Percentiles rank a stretch among this genome's conserved stretches.
Conservation (phyloP, 2,329 filamentous ascomycete genomes). For the Parastagonospora nodorum region DNA sequence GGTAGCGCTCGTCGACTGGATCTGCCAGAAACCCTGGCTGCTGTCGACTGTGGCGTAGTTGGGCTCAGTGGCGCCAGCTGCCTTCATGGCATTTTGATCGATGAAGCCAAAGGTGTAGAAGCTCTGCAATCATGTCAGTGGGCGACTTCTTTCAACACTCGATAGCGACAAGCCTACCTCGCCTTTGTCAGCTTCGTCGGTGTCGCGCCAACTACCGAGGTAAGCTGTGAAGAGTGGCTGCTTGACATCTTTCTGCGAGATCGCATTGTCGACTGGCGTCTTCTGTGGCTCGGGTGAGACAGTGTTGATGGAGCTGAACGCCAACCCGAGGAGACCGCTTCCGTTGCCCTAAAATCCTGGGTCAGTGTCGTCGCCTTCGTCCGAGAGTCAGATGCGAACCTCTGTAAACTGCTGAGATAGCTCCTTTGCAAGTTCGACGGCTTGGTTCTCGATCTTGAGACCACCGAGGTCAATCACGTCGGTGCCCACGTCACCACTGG, state of each 20-base stretch:
- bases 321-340: slow-evolving; percentile 71
- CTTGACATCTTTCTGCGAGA: slow-evolving; percentile 61
- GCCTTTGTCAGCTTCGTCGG: slow-evolving; percentile 49
- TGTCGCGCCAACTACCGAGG: slow-evolving; percentile 62
- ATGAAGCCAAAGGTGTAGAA: slow-evolving; percentile 79
- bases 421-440: slow-evolving; percentile 66
- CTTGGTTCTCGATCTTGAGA: slow-evolving; percentile 64
- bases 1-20: slow-evolving; percentile 61
- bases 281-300: slow-evolving; percentile 59
- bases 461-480: slow-evolving; percentile 68
- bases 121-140: slow-evolving; percentile 29
- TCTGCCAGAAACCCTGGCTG: slow-evolving; percentile 70
- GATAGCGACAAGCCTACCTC: slow-evolving; percentile 21
- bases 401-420: slow-evolving; percentile 64
- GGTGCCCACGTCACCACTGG: slow-evolving; percentile 67
- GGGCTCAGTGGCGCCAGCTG: slow-evolving; percentile 60
- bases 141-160: neutral
- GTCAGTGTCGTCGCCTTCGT: neutral
- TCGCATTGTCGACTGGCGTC: slow-evolving; percentile 72
- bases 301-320: slow-evolving; percentile 68
- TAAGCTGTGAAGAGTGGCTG: slow-evolving; percentile 68
- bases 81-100: slow-evolving; percentile 64
- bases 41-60: slow-evolving; percentile 67
- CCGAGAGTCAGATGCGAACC: neutral
- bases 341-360: slow-evolving; percentile 49